phyloP scores from a whole-genome alignment of 805 yeast species.

The Candida yuanshanica region DNA sequence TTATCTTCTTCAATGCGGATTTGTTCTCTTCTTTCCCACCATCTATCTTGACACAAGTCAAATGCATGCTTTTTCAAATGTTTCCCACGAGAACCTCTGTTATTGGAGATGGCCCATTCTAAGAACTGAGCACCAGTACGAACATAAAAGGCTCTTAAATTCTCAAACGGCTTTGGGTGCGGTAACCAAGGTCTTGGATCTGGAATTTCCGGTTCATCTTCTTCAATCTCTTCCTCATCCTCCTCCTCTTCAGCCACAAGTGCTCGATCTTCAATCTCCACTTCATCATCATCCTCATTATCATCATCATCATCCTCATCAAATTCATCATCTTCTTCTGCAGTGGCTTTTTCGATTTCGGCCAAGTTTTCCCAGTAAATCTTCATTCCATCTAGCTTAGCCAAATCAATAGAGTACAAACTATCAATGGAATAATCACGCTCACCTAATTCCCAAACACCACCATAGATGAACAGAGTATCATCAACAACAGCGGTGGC shows the following conservation, averaged over 20 bases:
- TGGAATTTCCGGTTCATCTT: slow-evolving; percentile 64
- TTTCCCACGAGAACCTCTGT: slow-evolving; percentile 83
- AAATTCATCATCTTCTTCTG: slow-evolving; percentile 59
- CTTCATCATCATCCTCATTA: slow-evolving; percentile 58
- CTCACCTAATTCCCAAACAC: slow-evolving; percentile 85
- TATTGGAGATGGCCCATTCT: slow-evolving; percentile 89
- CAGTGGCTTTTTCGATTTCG: slow-evolving; percentile 45
- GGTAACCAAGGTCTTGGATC: slow-evolving; percentile 97
- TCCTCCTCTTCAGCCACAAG: slow-evolving; percentile 42
- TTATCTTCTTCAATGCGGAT: slow-evolving; percentile 84
- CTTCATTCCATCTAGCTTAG: slow-evolving; percentile 80
- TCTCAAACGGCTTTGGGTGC: slow-evolving; percentile 92
- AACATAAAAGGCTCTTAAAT: slow-evolving; percentile 73
- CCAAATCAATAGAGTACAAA: slow-evolving; percentile 79
- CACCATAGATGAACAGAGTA: slow-evolving; percentile 78
- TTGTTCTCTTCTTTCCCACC: slow-evolving; percentile 98
- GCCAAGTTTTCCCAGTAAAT: slow-evolving; percentile 85
- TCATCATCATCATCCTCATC: slow-evolving; percentile 62
- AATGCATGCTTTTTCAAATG: slow-evolving; percentile 84
- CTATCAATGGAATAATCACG: slow-evolving; percentile 81
- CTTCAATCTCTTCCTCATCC: slow-evolving; percentile 59
- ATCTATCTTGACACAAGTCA: slow-evolving; percentile 87
- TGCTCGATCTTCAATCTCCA: slow-evolving; percentile 34
- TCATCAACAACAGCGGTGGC: slow-evolving; percentile 83
- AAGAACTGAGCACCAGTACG: slow-evolving; percentile 84